phyloP scores from a whole-genome alignment of 2,329 filamentous ascomycete genomes.

The Penicillium rolfsii region DNA sequence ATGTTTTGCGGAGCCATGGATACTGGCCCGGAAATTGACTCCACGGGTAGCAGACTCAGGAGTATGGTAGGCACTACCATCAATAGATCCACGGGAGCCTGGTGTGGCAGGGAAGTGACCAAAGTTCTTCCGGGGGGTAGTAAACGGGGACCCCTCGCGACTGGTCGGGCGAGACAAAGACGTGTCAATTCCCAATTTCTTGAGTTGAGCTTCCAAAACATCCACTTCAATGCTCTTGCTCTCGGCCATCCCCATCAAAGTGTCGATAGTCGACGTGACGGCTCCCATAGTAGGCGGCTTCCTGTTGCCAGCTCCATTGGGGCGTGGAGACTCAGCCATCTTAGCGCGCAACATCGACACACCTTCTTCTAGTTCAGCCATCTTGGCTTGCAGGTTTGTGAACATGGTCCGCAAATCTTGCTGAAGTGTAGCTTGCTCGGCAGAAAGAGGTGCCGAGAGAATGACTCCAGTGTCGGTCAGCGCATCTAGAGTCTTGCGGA shows the following conservation, averaged over 20 bases:
- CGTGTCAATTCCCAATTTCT: slow-evolving; percentile 63
- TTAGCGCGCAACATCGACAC: slow-evolving; percentile 78
- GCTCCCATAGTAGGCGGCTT: slow-evolving; percentile 83
- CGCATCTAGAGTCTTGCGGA: slow-evolving; percentile 73
- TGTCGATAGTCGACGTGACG: slow-evolving; percentile 85
- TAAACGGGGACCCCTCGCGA: slow-evolving; percentile 45
- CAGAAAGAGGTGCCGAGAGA: slow-evolving; percentile 73
- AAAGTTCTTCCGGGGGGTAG: slow-evolving; percentile 41
- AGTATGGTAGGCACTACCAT: slow-evolving; percentile 46
- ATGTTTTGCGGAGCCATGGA: slow-evolving; percentile 40
- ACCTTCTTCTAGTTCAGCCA: slow-evolving; percentile 78
- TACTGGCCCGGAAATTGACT: slow-evolving; percentile 39
- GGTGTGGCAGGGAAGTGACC: slow-evolving; percentile 42
- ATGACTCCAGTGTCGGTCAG: slow-evolving; percentile 71
- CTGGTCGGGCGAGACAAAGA: slow-evolving; percentile 29
- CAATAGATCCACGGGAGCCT: slow-evolving; percentile 42
- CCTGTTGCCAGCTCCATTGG: slow-evolving; percentile 51
- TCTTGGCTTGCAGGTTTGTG: slow-evolving; percentile 70
- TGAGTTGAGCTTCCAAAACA: slow-evolving; percentile 83
- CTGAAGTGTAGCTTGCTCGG: slow-evolving; percentile 82
- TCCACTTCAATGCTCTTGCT: slow-evolving; percentile 89
- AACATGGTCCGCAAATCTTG: slow-evolving; percentile 79
- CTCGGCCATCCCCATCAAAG: slow-evolving; percentile 91
- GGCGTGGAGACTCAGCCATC: slow-evolving; percentile 61
- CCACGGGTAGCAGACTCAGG: slow-evolving; percentile 44